Base-by-base conservation (phyloP, 176 grass and related monocot genomes). In the Triticum urartu region DNA sequence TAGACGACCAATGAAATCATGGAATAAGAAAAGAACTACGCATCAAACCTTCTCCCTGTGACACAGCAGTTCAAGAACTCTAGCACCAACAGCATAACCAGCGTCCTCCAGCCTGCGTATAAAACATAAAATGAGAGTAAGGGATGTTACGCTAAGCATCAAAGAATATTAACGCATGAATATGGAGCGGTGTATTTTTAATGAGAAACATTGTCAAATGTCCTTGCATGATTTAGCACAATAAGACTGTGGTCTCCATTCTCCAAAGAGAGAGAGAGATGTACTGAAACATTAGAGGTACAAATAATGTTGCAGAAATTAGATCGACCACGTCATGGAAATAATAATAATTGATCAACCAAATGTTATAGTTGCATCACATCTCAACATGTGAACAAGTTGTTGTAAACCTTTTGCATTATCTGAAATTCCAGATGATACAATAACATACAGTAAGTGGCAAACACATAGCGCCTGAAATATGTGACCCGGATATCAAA, bases 31-130 rank as follows among this genome's bases (percentile, higher is more conserved):
- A 71, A 71, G 0, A 75, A 76, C 18, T 21, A 80, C 45, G 65
- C 48, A 30, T 21, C 64, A 75, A 68, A 95, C 97, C 88, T 98
- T 98, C 47, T 98, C 97, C 76, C 97, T 91, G 79, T 95, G 97
- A 77, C 94, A 98, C 15, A 98, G 90, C 79, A 98, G 93, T 88
- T 98, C 97, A 77, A 98, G 94, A 76, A 95, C 88, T 94, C 97
- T 95, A 68, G 92, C 91, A 79, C 96, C 96, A 79, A 98, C 92
- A 87, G 92, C 92, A 91, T 95, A 98, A 64, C 97, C 97, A 79
- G 97, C 92, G 88, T 98, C 94, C 88, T 98, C 97, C 64, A 94
- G 89, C 88, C 93, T 98, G 78, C 36, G 72, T 20, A 21, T 75
- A 83, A 87, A 75, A 68, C 20, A 77, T 70, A 83, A 70, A 80